A percentile compares a stretch with the other conserved stretches of the same genome.
Conservation (phyloP, 2,329 filamentous ascomycete genomes). For the Claviceps sp. region DNA sequence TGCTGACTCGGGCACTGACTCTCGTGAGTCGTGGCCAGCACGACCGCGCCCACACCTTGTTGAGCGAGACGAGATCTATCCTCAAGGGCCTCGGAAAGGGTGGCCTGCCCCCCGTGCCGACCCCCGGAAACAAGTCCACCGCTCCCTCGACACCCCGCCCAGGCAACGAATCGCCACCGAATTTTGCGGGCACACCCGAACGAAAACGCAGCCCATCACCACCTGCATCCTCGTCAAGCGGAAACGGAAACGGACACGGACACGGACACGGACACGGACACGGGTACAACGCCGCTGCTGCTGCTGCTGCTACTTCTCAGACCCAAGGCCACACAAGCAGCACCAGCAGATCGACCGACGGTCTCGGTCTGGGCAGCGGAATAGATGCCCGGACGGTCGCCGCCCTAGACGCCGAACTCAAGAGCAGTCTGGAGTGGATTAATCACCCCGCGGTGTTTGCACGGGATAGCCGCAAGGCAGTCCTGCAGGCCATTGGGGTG, state of each 20-base stretch:
- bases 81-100: conserved; percentile 93
- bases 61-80: conserved; percentile 88
- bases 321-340: conserved; percentile 21
- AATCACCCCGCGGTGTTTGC: conserved; percentile 91
- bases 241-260: conserved; percentile 16
- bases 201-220: conserved; percentile 43
- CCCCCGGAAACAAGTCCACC: conserved; percentile 29
- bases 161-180: conserved; percentile 29
- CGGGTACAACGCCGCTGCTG: neutral
- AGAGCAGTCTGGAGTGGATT: conserved; percentile 91
- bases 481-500: conserved; percentile 90
- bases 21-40: conserved; percentile 85
- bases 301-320: too few species aligned
- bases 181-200: conserved; percentile 33
- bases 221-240: conserved; percentile 25
- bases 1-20: conserved; percentile 85
- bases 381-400: conserved; percentile 73
- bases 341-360: conserved; percentile 41
- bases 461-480: conserved; percentile 85
- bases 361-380: conserved; percentile 50
- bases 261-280: conserved; percentile 24
- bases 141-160: conserved; percentile 36
- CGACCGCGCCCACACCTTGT: conserved; percentile 80
- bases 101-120: conserved; percentile 77
- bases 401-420: conserved; percentile 81